These are phyloP conservation scores for Suillus brevipes DNA, from an alignment of 768 basidiomycete genomes.

Conservation along the genomic window DNA sequence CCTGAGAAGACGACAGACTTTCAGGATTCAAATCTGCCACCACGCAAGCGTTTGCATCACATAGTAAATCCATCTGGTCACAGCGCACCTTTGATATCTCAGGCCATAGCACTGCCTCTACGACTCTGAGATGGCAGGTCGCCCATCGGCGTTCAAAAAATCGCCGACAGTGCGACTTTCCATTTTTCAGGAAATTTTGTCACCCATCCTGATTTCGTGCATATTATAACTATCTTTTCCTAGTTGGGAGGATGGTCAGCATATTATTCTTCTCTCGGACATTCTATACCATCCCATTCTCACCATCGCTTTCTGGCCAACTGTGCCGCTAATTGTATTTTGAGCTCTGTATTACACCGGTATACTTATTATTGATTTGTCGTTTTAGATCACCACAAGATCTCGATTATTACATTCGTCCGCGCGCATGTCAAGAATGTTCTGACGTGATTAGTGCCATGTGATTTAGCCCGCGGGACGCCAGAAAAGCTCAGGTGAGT, in stretches of 20 bases:
- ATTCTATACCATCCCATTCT: slow-evolving; percentile 6
- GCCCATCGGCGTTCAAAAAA: slow-evolving; percentile 23
- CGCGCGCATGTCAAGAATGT: neutral
- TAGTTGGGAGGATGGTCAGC: slow-evolving; percentile 7
- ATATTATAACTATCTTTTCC: slow-evolving; percentile 2
- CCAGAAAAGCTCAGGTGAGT: neutral
- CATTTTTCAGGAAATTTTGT: slow-evolving; percentile 2
- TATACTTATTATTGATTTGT: slow-evolving; percentile 5
- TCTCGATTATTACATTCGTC: neutral
- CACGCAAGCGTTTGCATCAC: slow-evolving; percentile 65
- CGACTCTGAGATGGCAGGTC: slow-evolving; percentile 32
- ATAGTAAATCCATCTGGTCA: slow-evolving; percentile 58
- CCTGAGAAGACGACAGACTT: slow-evolving; percentile 23
- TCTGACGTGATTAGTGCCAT: neutral
- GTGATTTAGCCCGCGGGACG: neutral
- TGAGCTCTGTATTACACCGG: slow-evolving; percentile 2
- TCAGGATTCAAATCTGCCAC: slow-evolving; percentile 53
- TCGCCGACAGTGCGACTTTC: slow-evolving; percentile 20
- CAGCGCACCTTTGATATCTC: slow-evolving; percentile 52
- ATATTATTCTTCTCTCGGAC: slow-evolving; percentile 1
- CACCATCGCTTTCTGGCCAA: slow-evolving; percentile 2
- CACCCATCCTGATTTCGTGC: slow-evolving; percentile 12
- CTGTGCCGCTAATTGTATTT: slow-evolving; percentile 4
- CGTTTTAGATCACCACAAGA: neutral
- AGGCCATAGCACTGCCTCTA: slow-evolving; percentile 56